Evolutionary conservation across 805 yeast genomes (phyloP).

Genomic region (Candida boidinii): DNA sequence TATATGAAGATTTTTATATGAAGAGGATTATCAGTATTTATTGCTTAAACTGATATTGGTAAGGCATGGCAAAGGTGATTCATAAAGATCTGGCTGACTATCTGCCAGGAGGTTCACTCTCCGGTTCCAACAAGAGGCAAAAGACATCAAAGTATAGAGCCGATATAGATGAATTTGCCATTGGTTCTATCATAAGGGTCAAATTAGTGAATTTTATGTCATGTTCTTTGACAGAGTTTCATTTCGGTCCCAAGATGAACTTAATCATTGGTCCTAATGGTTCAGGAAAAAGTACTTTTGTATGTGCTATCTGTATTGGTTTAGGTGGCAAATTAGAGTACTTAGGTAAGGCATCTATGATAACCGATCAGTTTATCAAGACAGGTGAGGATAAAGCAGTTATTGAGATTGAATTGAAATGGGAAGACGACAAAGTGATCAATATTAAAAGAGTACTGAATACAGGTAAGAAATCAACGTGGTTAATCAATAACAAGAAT

Average conservation of each 20-base stretch:
- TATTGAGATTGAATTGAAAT: constrained; percentile 45
- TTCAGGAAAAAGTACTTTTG: constrained; percentile 87
- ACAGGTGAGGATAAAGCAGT: constrained; percentile 42
- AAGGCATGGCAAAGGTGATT: no score
- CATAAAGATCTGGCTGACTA: constrained; percentile 8
- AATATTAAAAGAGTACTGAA: constrained; percentile 35
- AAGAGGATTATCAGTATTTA: no score
- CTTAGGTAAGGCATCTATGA: constrained; percentile 60
- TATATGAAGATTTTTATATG: no score
- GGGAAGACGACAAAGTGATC: constrained; percentile 24
- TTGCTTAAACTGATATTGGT: no score
- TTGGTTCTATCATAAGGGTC: constrained; percentile 42
- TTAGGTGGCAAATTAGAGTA: constrained; percentile 70
- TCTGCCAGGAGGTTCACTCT: no score
- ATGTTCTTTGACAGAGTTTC: constrained; percentile 59
- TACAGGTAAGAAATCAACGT: constrained; percentile 38
- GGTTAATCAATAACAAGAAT: constrained; percentile 37
- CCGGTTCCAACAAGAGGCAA: constrained; percentile 13
- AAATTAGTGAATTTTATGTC: constrained; percentile 59
- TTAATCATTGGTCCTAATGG: constrained; percentile 97
- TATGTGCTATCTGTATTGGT: constrained; percentile 87
- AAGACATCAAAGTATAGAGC: constrained; percentile 6
- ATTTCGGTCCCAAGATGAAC: constrained; percentile 74
- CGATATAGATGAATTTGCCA: constrained; percentile 24
- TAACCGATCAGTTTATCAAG: constrained; percentile 60